phyloP scores from a whole-genome alignment of 1,139 yeast genomes.

The Scheffersomyces titani region DNA sequence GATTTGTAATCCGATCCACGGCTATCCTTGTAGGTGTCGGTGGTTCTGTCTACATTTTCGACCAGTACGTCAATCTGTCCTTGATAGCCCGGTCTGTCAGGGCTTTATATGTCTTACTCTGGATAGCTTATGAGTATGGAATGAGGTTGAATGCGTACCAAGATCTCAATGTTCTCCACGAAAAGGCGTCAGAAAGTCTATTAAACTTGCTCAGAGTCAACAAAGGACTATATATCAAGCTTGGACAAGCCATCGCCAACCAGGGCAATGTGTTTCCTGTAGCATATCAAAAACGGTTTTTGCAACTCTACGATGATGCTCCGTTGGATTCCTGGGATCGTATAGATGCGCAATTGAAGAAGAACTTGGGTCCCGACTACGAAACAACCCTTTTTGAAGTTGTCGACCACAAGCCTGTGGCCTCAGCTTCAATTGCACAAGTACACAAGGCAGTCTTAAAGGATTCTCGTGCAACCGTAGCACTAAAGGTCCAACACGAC shows the following conservation, averaged over 20 bases:
- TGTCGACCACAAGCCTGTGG: conserved; percentile 57
- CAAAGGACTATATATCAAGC: conserved; percentile 73
- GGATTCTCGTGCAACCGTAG: conserved; percentile 55
- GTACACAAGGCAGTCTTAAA: conserved; percentile 60
- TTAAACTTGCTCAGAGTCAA: conserved; percentile 54
- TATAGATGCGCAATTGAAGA: conserved; percentile 46
- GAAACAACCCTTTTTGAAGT: conserved; percentile 44
- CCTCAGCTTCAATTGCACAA: conserved; percentile 76
- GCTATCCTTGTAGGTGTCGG: conserved; percentile 3
- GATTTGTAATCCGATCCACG: not conserved
- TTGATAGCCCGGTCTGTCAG: conserved; percentile 53
- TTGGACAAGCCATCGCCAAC: conserved; percentile 76
- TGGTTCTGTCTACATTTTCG: conserved; percentile 31
- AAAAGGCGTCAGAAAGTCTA: conserved; percentile 57
- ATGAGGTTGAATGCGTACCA: conserved; percentile 42
- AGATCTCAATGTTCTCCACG: conserved; percentile 54
- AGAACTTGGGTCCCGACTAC: conserved; percentile 49
- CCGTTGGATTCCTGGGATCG: conserved; percentile 65
- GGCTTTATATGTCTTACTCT: conserved; percentile 48
- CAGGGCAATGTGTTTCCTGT: conserved; percentile 69
- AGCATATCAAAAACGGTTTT: conserved; percentile 57
- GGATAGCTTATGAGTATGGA: conserved; percentile 64
- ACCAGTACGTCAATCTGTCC: conserved; percentile 46
- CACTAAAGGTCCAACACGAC: conserved; percentile 69
- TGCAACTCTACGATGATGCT: conserved; percentile 66